Evolutionary conservation across 2,329 filamentous ascomycete species (phyloP).

Genomic region (Fusarium mexicanum): DNA sequence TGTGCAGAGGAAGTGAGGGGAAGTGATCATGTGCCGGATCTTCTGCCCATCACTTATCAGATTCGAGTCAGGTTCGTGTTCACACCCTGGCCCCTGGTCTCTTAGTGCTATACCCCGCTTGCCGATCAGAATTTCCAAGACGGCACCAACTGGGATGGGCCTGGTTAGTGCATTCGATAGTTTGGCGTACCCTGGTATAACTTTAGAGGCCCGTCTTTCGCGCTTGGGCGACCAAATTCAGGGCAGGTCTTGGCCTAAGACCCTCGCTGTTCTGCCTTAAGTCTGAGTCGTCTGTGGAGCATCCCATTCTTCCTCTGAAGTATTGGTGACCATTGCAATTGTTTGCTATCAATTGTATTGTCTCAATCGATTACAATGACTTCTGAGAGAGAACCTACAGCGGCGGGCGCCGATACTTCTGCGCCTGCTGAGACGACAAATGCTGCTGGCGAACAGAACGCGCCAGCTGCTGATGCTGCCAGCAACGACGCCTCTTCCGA

Average conservation of each 20-base stretch:
- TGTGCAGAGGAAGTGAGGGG: neutral
- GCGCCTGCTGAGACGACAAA: neutral
- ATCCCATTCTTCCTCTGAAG: neutral
- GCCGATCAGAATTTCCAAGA: constrained; percentile 17
- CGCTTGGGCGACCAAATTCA: neutral
- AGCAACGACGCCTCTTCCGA: constrained; percentile 22
- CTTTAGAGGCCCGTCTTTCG: neutral
- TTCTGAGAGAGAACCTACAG: neutral
- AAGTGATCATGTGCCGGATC: constrained; percentile 6
- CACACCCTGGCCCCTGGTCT: neutral
- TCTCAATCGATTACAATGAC: neutral
- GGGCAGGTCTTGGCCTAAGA: neutral
- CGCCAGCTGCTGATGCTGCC: neutral
- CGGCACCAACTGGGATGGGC: neutral
- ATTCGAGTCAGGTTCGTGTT: neutral
- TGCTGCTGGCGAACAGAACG: neutral
- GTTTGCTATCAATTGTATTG: neutral
- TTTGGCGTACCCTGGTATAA: constrained; percentile 14
- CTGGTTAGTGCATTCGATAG: neutral
- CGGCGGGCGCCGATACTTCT: neutral
- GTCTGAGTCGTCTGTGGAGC: neutral
- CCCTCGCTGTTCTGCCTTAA: neutral
- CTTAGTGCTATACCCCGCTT: constrained; percentile 18
- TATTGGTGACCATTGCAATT: neutral
- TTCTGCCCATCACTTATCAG: constrained; percentile 10